Evolutionary conservation across 139 green algal genomes (phyloP), one percentile per base, ranked within the genome.

Genomic region (Microglena sp.): DNA sequence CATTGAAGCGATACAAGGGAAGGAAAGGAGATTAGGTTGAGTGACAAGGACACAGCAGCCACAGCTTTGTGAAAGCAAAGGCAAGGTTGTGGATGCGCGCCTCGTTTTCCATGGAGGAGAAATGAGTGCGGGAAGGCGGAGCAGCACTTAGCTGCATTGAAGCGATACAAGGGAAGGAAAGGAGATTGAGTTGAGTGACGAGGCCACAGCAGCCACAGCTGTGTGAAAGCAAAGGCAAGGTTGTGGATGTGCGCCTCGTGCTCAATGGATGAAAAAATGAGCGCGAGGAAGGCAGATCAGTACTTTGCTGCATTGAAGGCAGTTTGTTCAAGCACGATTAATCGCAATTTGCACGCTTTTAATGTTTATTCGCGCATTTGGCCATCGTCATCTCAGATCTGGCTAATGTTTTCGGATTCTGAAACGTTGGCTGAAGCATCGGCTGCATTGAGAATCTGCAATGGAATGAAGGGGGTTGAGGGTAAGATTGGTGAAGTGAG

Each of bases 241-340:
- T n/a, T n/a, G n/a, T n/a, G n/a, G n/a, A n/a, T n/a, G 60, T 93
- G 89, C 50, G 90, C 86, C 67, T 79, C 77, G 32, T 74, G 71
- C 64, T 95, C 89, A 33, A 89, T 62, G 0, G 69, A 69, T 2
- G 84, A 91, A 18, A 96, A 77, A 1, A 87, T 40, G 56, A 97
- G 89, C 29, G 96, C 91, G 1, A 92, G 91, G 57, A 98, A 88
- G 22, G 92, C 86, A 15, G 89, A 94, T 3, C 69, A 74, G 69
- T 98, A 98, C 79, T 98, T 98, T 53, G 92, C 30, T 0, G 92
- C 92, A 78, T 97, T 96, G 57, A 79, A 83, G 1, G n/a, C n/a
- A n/a, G n/a, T n/a, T n/a, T n/a, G n/a, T n/a, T n/a, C n/a, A n/a
- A n/a, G n/a, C n/a, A n/a, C n/a, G n/a, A n/a, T n/a, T n/a, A n/a